phyloP scores from a whole-genome alignment of 768 basidiomycete species.

The Chalciporus sphaerocephalus region DNA sequence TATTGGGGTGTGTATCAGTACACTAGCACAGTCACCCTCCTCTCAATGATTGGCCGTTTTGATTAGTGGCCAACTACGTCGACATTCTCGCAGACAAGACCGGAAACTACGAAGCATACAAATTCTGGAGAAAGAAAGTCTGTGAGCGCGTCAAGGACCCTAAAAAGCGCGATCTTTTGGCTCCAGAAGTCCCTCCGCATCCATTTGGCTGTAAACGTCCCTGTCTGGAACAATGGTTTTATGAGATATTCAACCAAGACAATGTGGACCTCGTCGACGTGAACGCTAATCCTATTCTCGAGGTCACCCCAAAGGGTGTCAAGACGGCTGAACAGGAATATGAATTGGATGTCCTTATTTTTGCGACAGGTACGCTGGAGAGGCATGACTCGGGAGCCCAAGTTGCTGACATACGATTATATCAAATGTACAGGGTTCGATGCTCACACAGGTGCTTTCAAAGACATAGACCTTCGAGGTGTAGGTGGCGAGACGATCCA shows the following conservation, averaged over 20 bases:
- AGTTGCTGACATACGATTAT: background rate
- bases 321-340: conserved; percentile 3
- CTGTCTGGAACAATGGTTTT: conserved; percentile 8
- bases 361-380: conserved; percentile 7
- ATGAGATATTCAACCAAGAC: conserved; percentile 8
- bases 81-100: background rate
- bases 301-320: conserved; percentile 4
- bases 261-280: conserved; percentile 10
- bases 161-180: conserved; percentile 9
- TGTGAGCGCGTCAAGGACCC: conserved; percentile 9
- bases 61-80: conserved; percentile 6
- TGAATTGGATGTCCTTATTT: conserved; percentile 6
- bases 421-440: background rate
- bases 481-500: conserved; percentile 5
- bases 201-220: conserved; percentile 8
- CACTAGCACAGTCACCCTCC: background rate
- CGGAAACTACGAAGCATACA: conserved; percentile 7
- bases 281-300: conserved; percentile 8
- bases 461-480: conserved; percentile 7
- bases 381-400: background rate
- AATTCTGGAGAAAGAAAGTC: conserved; percentile 8
- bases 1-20: conserved; percentile 4
- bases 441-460: background rate
- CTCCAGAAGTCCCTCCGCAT: conserved; percentile 4
- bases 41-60: background rate